Conservation (phyloP, 78 protist genomes). For the Polysphondylium violaceum region DNA sequence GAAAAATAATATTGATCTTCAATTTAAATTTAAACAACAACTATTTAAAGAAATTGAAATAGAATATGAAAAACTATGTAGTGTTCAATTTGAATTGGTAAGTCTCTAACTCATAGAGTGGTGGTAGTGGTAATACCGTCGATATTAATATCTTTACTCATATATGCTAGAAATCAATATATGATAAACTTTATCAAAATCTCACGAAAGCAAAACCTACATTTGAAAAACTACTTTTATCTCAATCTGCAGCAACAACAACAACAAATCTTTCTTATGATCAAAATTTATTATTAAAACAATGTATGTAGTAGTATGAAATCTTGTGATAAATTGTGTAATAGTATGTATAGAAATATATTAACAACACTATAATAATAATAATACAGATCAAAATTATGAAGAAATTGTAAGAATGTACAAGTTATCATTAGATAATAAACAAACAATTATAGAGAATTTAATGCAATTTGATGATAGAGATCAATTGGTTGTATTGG, state of each 20-base stretch:
- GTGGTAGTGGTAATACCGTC: no score
- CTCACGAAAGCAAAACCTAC: no score
- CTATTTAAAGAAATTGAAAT: not conserved
- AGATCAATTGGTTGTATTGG: conserved; percentile 15
- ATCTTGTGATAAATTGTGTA: not conserved
- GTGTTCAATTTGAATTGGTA: conserved; percentile 32
- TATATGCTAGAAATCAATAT: no score
- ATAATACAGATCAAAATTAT: conserved; percentile 23
- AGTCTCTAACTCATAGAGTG: no score
- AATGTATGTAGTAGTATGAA: not conserved
- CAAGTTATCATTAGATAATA: conserved; percentile 27
- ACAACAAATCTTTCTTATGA: no score
- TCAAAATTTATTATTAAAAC: not conserved
- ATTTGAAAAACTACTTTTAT: no score
- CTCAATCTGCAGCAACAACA: no score
- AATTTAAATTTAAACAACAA: conserved; percentile 16
- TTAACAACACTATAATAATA: no score
- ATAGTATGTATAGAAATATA: not conserved
- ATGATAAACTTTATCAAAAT: no score
- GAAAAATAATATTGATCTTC: conserved; percentile 4
- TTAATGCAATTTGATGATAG: conserved; percentile 11
- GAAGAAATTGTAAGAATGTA: conserved; percentile 46
- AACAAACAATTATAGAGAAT: conserved; percentile 26
- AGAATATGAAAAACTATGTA: conserved; percentile 22
- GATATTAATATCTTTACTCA: no score